A percentile compares a stretch with the other conserved stretches of the same genome.
These are phyloP conservation scores for Begonia masoniana DNA, from an alignment of 306 rosid species.

Conservation along the genomic window DNA sequence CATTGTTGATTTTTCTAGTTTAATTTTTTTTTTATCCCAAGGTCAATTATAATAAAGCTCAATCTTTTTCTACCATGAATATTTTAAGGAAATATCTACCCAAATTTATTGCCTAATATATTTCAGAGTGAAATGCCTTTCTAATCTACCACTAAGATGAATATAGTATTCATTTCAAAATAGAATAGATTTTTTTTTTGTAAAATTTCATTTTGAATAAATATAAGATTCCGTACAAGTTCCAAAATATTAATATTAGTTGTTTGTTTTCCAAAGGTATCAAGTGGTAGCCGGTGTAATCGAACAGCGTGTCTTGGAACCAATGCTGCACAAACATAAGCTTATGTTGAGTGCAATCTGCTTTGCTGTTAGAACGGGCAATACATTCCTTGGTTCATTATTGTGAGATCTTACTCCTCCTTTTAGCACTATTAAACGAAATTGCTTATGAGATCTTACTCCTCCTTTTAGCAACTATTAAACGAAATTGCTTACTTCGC, in stretches of 20 bases:
- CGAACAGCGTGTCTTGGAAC: slow-evolving; percentile 41
- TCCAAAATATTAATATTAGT: too few species aligned
- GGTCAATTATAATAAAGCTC: too few species aligned
- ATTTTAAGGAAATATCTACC: too few species aligned
- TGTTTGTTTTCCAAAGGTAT: slow-evolving; percentile 19
- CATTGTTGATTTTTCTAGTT: too few species aligned
- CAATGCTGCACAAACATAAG: slow-evolving; percentile 32
- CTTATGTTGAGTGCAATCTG: slow-evolving; percentile 27
- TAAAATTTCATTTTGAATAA: not conserved
- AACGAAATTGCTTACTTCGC: not conserved
- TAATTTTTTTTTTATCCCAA: too few species aligned
- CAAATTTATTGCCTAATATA: too few species aligned
- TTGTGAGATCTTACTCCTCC: slow-evolving; percentile 15
- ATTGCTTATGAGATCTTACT: slow-evolving; percentile 4
- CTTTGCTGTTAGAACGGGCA: slow-evolving; percentile 43
- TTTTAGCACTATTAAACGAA: not conserved
- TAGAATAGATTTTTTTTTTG: too few species aligned
- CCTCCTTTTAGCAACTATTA: not conserved
- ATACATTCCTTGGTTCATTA: slow-evolving; percentile 43
- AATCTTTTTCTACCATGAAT: too few species aligned
- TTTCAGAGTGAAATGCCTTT: too few species aligned
- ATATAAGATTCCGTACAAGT: too few species aligned
- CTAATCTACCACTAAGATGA: too few species aligned
- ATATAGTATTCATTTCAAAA: too few species aligned
- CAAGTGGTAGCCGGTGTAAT: slow-evolving; percentile 37